Percentiles rank a stretch among this genome's conserved stretches.
phyloP scores from a whole-genome alignment of 495 filamentous ascomycete genomes.

The Lophiotrema nucula region DNA sequence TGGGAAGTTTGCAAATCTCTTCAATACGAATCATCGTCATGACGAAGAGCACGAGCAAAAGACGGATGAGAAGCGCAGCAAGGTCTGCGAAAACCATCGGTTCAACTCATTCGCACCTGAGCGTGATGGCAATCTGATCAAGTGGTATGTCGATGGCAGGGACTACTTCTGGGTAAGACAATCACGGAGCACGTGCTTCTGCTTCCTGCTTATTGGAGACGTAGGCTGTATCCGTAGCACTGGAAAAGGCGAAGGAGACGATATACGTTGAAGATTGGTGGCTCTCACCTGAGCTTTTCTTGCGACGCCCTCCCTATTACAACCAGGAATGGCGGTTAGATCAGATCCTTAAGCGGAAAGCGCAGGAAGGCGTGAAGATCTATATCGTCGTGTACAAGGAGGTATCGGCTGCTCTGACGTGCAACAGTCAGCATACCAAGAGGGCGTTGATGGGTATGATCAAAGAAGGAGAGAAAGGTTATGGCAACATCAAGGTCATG shows the following conservation, averaged over 20 bases:
- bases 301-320: conserved; percentile 75
- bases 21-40: conserved; percentile 91
- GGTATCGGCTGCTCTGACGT: conserved; percentile 76
- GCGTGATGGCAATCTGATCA: conserved; percentile 78
- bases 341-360: conserved; percentile 77
- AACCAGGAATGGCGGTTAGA: conserved; percentile 90
- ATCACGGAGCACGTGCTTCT: background rate
- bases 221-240: conserved; percentile 72
- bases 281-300: conserved; percentile 89
- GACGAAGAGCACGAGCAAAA: conserved; percentile 87
- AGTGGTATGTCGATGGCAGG: conserved; percentile 94
- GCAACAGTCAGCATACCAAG: conserved; percentile 92
- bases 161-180: conserved; percentile 80
- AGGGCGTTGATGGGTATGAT: conserved; percentile 76
- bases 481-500: conserved; percentile 86
- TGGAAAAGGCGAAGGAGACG: conserved; percentile 83
- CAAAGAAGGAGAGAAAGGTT: conserved; percentile 71
- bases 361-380: conserved; percentile 91
- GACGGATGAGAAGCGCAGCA: conserved; percentile 75
- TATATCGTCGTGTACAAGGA: conserved; percentile 94
- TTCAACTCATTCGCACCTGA: conserved; percentile 85
- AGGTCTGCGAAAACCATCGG: conserved; percentile 72
- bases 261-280: conserved; percentile 99
- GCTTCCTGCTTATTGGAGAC: background rate
- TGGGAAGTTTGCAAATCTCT: conserved; percentile 67